phyloP scores from a whole-genome alignment of 1,284 basidiomycete genomes.

The Cutaneotrichosporon mucoides region DNA sequence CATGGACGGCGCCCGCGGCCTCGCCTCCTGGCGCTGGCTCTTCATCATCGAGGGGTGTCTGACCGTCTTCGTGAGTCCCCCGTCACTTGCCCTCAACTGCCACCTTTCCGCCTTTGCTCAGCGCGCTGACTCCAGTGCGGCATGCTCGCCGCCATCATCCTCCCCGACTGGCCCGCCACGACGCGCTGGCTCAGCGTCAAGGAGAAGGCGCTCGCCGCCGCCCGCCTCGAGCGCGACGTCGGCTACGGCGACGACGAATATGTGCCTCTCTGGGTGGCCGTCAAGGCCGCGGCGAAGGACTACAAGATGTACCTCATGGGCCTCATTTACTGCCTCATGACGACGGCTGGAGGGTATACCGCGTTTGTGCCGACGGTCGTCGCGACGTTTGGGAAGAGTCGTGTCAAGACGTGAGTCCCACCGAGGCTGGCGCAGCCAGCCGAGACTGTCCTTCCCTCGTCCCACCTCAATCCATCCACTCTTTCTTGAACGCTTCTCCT shows the following conservation, averaged over 20 bases:
- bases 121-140: not conserved
- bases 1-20: constrained; percentile 15
- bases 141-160: constrained; percentile 9
- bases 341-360: constrained; percentile 28
- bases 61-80: constrained; percentile 13
- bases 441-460: too few species aligned
- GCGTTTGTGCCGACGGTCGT: constrained; percentile 34
- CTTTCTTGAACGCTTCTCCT: too few species aligned
- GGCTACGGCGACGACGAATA: constrained; percentile 16
- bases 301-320: constrained; percentile 23
- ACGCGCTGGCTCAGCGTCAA: constrained; percentile 19
- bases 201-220: constrained; percentile 17
- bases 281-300: constrained; percentile 11
- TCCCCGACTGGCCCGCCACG: constrained; percentile 20
- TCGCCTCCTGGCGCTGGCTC: constrained; percentile 23
- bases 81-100: too few species aligned
- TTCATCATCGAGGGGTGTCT: constrained; percentile 22
- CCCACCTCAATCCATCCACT: too few species aligned
- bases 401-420: constrained; percentile 17
- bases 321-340: constrained; percentile 19
- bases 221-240: constrained; percentile 17
- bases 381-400: constrained; percentile 31
- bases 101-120: too few species aligned
- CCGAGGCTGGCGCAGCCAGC: too few species aligned
- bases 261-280: not conserved